Evolutionary conservation across 163 green algal genomes (phyloP).

Genomic region (Chlorella variabilis): DNA sequence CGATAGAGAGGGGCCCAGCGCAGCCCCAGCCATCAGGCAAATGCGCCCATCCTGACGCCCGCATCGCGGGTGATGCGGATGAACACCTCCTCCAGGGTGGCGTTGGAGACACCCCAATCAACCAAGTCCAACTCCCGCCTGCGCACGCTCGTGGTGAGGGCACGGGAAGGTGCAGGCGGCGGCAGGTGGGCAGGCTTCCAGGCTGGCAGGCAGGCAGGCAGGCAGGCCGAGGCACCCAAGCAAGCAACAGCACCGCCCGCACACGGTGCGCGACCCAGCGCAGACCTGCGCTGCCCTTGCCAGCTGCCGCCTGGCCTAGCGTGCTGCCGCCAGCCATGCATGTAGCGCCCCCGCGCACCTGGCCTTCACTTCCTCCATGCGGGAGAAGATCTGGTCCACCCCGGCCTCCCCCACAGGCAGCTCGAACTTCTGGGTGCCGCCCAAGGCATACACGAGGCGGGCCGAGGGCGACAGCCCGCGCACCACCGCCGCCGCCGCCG

Average conservation of each 20-base stretch:
- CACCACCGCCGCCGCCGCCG: slow-evolving; percentile 51
- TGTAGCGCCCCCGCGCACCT: neutral
- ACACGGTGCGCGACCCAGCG: too few relatives aligned
- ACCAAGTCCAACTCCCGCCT: slow-evolving; percentile 53
- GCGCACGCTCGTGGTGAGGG: neutral
- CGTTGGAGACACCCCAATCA: slow-evolving; percentile 72
- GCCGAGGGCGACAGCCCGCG: slow-evolving; percentile 52
- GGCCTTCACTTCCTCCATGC: slow-evolving; percentile 49
- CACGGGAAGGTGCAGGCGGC: neutral
- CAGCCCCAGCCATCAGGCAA: neutral
- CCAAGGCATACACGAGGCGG: slow-evolving; percentile 76
- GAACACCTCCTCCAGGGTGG: slow-evolving; percentile 72
- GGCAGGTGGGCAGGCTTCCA: neutral
- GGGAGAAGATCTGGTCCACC: slow-evolving; percentile 52
- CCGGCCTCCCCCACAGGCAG: slow-evolving; percentile 70
- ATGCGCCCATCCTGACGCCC: neutral
- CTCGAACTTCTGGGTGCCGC: slow-evolving; percentile 90
- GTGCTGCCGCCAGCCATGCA: neutral
- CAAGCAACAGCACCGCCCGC: too few relatives aligned
- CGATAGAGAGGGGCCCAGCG: too few relatives aligned
- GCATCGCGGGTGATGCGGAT: slow-evolving; percentile 8
- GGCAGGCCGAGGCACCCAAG: too few relatives aligned
- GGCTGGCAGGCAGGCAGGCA: neutral
- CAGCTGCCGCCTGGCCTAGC: too few relatives aligned
- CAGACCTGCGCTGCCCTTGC: too few relatives aligned